phyloP scores from a whole-genome alignment of 2,329 filamentous ascomycete genomes.

The Thermothelomyces thermophilus region DNA sequence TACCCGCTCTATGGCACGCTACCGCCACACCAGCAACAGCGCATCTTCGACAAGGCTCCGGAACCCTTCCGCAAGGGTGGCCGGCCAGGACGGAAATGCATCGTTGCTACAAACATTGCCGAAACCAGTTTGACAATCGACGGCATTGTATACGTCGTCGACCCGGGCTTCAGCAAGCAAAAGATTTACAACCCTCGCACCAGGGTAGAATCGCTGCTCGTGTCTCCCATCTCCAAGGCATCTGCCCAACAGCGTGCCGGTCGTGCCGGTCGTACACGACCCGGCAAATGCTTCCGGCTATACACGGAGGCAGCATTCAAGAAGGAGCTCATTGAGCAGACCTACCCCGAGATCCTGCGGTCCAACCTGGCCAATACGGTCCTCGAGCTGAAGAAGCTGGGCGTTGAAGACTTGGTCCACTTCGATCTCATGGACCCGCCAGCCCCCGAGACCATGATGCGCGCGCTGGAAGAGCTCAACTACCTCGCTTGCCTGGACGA shows the following conservation, averaged over 20 bases:
- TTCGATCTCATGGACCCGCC: slow-evolving; percentile 99
- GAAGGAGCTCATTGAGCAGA: slow-evolving; percentile 95
- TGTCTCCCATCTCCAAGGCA: slow-evolving; percentile 95
- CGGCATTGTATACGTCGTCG: slow-evolving; percentile 98
- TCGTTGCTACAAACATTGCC: slow-evolving; percentile 95
- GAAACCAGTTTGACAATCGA: slow-evolving; percentile 97
- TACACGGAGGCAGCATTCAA: slow-evolving; percentile 97
- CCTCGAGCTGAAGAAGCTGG: slow-evolving; percentile 93
- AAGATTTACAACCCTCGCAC: slow-evolving; percentile 98
- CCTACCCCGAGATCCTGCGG: slow-evolving; percentile 89
- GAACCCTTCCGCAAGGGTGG: slow-evolving; percentile 65
- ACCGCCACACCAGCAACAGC: slow-evolving; percentile 87
- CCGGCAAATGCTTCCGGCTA: slow-evolving; percentile 95
- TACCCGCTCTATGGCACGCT: slow-evolving; percentile 93
- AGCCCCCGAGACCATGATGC: slow-evolving; percentile 96
- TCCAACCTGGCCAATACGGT: slow-evolving; percentile 95
- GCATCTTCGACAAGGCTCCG: slow-evolving; percentile 88
- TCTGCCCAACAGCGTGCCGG: slow-evolving; percentile 95
- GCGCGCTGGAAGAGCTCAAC: slow-evolving; percentile 93
- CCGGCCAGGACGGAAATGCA: slow-evolving; percentile 83
- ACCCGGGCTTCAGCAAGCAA: slow-evolving; percentile 97
- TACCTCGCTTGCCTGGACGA: slow-evolving; percentile 95
- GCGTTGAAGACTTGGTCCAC: slow-evolving; percentile 90
- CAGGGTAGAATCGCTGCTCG: slow-evolving; percentile 91
- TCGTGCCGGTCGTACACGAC: slow-evolving; percentile 97